Conservation (phyloP, 441 rosid species). For the Aquilaria agallochum region DNA sequence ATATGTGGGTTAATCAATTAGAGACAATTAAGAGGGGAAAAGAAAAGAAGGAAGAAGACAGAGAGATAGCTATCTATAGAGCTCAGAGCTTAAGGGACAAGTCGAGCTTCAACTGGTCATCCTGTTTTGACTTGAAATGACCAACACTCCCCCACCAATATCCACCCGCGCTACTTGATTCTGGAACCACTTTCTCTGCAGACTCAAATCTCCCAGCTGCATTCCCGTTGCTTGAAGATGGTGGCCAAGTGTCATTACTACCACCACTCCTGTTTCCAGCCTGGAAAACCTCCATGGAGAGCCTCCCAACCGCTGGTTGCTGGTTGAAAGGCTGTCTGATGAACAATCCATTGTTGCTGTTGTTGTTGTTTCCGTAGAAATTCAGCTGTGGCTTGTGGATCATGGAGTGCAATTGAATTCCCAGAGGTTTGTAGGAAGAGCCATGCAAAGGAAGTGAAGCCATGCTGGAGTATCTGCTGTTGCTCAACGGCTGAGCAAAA, state of each 20-base stretch:
- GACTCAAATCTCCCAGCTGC: slow-evolving; percentile 34
- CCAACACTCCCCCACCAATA: slow-evolving; percentile 35
- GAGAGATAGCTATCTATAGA: background rate
- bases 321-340: slow-evolving; percentile 31
- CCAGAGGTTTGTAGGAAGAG: slow-evolving; percentile 45
- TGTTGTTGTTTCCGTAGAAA: slow-evolving; percentile 4
- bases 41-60: slow-evolving; percentile 12
- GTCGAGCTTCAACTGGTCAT: slow-evolving; percentile 64
- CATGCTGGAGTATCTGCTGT: slow-evolving; percentile 45
- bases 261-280: background rate
- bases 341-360: slow-evolving; percentile 29
- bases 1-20: background rate
- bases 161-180: slow-evolving; percentile 19
- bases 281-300: slow-evolving; percentile 23
- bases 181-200: slow-evolving; percentile 27
- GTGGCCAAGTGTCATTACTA: slow-evolving; percentile 17
- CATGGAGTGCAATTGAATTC: slow-evolving; percentile 71
- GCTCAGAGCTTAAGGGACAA: slow-evolving; percentile 84
- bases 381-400: slow-evolving; percentile 43
- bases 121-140: slow-evolving; percentile 42
- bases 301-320: slow-evolving; percentile 40
- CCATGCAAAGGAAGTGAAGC: slow-evolving; percentile 84
- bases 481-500: slow-evolving; percentile 24
- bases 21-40: background rate
- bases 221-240: background rate